Evolutionary conservation across 1,284 basidiomycete species (phyloP), one percentile per base, ranked within the genome.

Genomic region (Cutaneotrichosporon sp.): DNA sequence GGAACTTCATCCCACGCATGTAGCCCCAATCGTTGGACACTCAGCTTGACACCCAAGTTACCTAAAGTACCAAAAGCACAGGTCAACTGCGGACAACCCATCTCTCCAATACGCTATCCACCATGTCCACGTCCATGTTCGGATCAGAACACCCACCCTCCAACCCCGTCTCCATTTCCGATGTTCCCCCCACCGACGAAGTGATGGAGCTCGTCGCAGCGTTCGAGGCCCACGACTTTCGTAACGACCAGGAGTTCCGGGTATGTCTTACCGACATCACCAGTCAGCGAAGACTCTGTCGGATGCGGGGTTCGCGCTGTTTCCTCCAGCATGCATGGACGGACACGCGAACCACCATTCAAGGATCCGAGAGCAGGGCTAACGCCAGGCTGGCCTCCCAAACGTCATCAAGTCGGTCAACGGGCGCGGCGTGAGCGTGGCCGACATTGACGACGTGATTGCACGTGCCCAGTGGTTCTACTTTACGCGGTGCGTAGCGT

Each of bases 381-480:
- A 46, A 60, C 46, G 18, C 22, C 58, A 61, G 46, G 26, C 36
- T 8, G 76, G 76, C 8, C 67, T 78, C 42, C 76, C 76, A 5
- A 69, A 72, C 10, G 71, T 78, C n/a, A 70, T 77, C 58, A 61
- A 64, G 40, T 65, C 68, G 16, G 72, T 74, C 30, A 72, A 72
- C 56, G 72, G 70, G 10, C 70, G 73, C 49, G 64, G 64, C 34
- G 62, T 38, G 32, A 63, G 62, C 22, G 57, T 53, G 18, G 62
- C 71, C n/a, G 62, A 74, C 60, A 77, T 78, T 26, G 76, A 78
- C 69, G 72, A 74, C 51, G 69, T 74, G 52, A 75, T 78, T 6
- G 73, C 68, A 18, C 66, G 72, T 34, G 76, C 76, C 31, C 76
- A 78, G 58, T 78, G 76, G 76, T 77, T 75, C 66, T 78, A 76